These are phyloP conservation scores for Craspedostauros australis DNA, from an alignment of 108 stramenopile genomes.

Conservation along the genomic window DNA sequence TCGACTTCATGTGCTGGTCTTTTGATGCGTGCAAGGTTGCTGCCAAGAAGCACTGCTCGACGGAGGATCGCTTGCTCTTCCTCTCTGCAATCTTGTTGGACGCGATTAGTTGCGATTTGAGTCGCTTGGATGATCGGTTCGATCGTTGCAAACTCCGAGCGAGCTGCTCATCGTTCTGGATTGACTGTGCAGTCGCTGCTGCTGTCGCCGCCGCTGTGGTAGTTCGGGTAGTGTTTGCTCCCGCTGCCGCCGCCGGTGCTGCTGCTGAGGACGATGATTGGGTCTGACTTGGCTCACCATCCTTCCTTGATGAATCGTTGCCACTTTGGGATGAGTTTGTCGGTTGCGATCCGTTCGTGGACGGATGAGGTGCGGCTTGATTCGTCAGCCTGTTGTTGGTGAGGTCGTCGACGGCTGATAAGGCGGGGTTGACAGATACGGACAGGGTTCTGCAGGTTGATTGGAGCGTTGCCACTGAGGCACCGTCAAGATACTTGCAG, in stretches of 20 bases:
- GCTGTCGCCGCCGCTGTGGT: not conserved
- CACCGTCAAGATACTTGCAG: slow-evolving; percentile 46
- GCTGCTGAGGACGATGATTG: too few species aligned
- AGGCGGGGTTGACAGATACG: slow-evolving; percentile 15
- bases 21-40: slow-evolving; percentile 44
- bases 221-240: not conserved
- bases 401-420: slow-evolving; percentile 16
- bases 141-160: too few species aligned
- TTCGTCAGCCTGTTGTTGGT: too few species aligned
- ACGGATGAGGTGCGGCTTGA: too few species aligned
- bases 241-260: too few species aligned
- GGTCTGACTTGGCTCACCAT: too few species aligned
- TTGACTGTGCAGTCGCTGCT: not conserved
- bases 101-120: slow-evolving; percentile 58
- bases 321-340: too few species aligned
- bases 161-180: not conserved
- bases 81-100: slow-evolving; percentile 51
- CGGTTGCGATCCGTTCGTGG: too few species aligned
- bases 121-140: slow-evolving; percentile 53
- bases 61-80: slow-evolving; percentile 24
- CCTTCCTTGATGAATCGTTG: too few species aligned
- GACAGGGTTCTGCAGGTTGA: slow-evolving; percentile 29
- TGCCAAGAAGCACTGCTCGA: slow-evolving; percentile 53
- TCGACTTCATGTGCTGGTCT: slow-evolving; percentile 17
- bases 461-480: slow-evolving; percentile 26